Evolutionary conservation across 169 alveolate genomes (phyloP), one percentile per base, ranked within the genome.

Genomic region (Miamiensis avidus): DNA sequence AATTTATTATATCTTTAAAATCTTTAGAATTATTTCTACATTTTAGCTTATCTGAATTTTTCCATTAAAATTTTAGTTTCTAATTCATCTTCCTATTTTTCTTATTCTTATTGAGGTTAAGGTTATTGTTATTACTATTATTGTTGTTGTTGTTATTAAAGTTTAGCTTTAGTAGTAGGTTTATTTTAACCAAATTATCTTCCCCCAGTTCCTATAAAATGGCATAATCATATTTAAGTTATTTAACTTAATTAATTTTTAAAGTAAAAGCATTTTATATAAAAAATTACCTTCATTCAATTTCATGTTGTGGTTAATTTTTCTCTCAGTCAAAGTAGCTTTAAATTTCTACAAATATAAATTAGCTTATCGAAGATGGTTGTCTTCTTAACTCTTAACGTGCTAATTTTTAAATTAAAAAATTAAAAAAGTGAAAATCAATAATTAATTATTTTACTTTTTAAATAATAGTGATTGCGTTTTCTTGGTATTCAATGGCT

Each of bases 401-500:
- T 85, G 34, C 0, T 6, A 31, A n/a, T 28, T 1, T 15, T 15
- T n/a, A 73, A 73, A 79, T 34, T 4, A 28, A 1, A 49, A 15
- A 1, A 32, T n/a, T 11, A 79, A 79, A 1, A 0, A 28, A 29
- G 31, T 29, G 15, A 29, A 79, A 4, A 79, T 1, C 0, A 6
- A 1, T 65, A 27, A 28, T 0, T 28, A 78, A 25, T 33, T 78
- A 26, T n/a, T n/a, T 34, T 85, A 85, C 89, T 85, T 34, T 32
- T 72, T 79, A 83, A 26, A 93, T 65, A 26, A 90, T 87, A 25
- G 88, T 75, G 72, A 89, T 89, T 4, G 94, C 87, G 64, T 88
- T 86, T 76, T 90, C 89, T 79, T 93, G 82, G 89, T 75, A 89
- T 78, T 90, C 94, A 31, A 93, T 89, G 11, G 96, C 96, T 31